Evolutionary conservation across 2,329 filamentous ascomycete genomes (phyloP).

Genomic region (Seiridium unicorne): DNA sequence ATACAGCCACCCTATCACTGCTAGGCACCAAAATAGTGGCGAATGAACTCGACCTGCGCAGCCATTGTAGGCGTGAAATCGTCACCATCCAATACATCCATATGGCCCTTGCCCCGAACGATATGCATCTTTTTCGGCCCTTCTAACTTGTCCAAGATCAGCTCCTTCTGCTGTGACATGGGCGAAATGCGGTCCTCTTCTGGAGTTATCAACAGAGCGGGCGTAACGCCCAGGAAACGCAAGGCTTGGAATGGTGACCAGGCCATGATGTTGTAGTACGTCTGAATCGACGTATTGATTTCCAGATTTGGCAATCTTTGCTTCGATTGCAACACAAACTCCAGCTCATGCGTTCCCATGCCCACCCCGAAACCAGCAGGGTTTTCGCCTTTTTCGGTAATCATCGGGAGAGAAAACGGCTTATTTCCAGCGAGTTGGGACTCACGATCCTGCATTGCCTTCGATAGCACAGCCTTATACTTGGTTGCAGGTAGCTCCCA

Average conservation of each 20-base stretch:
- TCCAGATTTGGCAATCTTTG: neutral
- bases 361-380: neutral
- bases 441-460: neutral
- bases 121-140: neutral
- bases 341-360: neutral
- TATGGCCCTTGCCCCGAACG: neutral
- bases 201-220: neutral
- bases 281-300: neutral
- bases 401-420: slow-evolving; percentile 1
- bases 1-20: neutral
- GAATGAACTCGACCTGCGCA: neutral
- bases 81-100: neutral
- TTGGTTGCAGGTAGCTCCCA: neutral
- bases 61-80: neutral
- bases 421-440: neutral
- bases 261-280: neutral
- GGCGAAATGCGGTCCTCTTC: neutral
- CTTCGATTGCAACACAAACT: neutral
- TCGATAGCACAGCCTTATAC: neutral
- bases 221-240: neutral
- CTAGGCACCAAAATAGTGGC: neutral
- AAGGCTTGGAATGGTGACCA: neutral
- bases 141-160: neutral
- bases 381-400: neutral
- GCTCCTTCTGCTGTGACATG: neutral